Conservation (phyloP, 2,329 filamentous ascomycete species). For the Alternaria incomplexa region DNA sequence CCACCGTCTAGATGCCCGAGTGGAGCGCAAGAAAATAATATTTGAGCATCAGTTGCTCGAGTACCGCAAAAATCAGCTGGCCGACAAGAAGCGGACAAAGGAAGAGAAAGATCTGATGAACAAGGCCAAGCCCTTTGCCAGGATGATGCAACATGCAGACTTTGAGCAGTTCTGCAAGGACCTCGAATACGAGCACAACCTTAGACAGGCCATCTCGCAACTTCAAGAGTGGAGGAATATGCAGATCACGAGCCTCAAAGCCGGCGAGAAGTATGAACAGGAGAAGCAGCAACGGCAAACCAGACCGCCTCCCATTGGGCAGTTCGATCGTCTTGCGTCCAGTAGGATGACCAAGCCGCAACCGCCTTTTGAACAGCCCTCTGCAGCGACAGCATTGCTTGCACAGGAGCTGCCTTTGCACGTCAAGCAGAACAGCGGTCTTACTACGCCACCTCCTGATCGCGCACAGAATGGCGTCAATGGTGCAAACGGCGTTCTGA, state of each 20-base stretch:
- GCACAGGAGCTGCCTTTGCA: slow-evolving; percentile 77
- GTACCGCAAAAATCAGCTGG: slow-evolving; percentile 86
- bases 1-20: slow-evolving; percentile 83
- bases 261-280: slow-evolving; percentile 89
- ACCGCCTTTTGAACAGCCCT: slow-evolving; percentile 70
- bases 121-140: slow-evolving; percentile 93
- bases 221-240: slow-evolving; percentile 92
- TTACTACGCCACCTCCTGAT: slow-evolving; percentile 51
- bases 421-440: slow-evolving; percentile 50
- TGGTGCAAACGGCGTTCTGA: slow-evolving; percentile 47
- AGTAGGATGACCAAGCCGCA: slow-evolving; percentile 70
- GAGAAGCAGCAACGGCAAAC: slow-evolving; percentile 82
- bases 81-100: slow-evolving; percentile 94
- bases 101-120: slow-evolving; percentile 91
- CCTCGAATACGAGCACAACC: slow-evolving; percentile 86
- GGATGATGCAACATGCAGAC: slow-evolving; percentile 94
- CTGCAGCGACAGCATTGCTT: slow-evolving; percentile 77
- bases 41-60: slow-evolving; percentile 95
- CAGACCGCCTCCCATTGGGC: slow-evolving; percentile 70
- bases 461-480: slow-evolving; percentile 59
- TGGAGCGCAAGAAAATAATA: slow-evolving; percentile 93
- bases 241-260: slow-evolving; percentile 81
- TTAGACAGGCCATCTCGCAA: slow-evolving; percentile 86
- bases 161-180: slow-evolving; percentile 86
- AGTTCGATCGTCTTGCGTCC: slow-evolving; percentile 83